These are phyloP conservation scores for Cryptosporidium sp. DNA, from an alignment of 169 alveolate genomes.

Conservation along the genomic window DNA sequence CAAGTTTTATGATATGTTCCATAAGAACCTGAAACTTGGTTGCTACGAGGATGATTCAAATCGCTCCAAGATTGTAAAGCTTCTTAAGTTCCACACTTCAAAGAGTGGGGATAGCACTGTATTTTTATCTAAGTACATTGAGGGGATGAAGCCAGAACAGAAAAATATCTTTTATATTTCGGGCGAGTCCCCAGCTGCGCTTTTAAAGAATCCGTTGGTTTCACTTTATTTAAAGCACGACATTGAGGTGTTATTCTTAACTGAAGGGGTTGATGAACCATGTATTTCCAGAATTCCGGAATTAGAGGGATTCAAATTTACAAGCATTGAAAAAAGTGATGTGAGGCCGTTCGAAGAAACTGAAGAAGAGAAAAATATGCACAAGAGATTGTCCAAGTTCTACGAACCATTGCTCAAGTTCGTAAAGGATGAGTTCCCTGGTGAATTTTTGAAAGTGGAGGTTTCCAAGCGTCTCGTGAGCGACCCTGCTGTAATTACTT, in stretches of 20 bases:
- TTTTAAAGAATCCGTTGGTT: conserved; percentile 91
- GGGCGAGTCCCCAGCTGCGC: conserved; percentile 84
- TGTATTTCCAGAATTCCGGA: conserved; percentile 88
- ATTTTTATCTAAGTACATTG: conserved; percentile 91
- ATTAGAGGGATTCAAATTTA: conserved; percentile 87
- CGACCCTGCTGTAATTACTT: conserved; percentile 89
- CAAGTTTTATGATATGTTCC: conserved; percentile 92
- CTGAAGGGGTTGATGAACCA: conserved; percentile 96
- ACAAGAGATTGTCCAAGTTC: conserved; percentile 83
- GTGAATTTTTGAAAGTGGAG: conserved; percentile 84
- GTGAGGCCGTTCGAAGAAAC: conserved; percentile 81
- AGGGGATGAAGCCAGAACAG: conserved; percentile 93
- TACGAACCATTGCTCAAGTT: conserved; percentile 82
- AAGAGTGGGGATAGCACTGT: conserved; percentile 85
- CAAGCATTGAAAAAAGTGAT: conserved; percentile 88
- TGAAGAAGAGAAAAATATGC: conserved; percentile 84
- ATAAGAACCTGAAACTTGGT: conserved; percentile 93
- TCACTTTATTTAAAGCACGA: conserved; percentile 92
- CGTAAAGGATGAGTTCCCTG: conserved; percentile 81
- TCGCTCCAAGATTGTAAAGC: conserved; percentile 91
- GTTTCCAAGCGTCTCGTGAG: conserved; percentile 87
- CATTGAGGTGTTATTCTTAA: conserved; percentile 93
- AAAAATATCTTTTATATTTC: conserved; percentile 92
- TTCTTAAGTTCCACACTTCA: conserved; percentile 91
- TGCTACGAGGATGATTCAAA: conserved; percentile 95